These are phyloP conservation scores for Straminergon stramineum DNA, from an alignment of 225 moss, liverwort and hornwort genomes.

Conservation along the genomic window DNA sequence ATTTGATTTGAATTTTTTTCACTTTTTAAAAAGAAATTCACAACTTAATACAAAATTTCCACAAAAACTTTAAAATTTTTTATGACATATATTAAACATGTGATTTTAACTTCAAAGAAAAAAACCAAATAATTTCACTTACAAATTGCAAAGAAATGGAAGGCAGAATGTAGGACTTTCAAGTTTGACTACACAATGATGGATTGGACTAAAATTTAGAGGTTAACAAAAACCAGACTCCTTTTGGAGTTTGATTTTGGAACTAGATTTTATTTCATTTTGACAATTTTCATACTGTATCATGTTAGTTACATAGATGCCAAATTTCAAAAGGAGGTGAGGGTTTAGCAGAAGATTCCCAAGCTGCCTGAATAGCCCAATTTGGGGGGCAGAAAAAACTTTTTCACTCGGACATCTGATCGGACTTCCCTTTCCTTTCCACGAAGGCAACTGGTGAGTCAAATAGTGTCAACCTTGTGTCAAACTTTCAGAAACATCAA, in stretches of 20 bases:
- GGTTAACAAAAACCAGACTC: not conserved
- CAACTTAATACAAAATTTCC: not conserved
- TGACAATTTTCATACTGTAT: not conserved
- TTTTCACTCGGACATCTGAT: not conserved
- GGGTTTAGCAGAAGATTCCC: not conserved
- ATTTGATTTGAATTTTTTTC: too few species aligned
- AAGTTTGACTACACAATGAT: not conserved
- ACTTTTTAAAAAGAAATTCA: not conserved
- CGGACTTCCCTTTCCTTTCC: not conserved
- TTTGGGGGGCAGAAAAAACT: not conserved
- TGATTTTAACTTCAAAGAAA: not conserved
- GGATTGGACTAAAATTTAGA: not conserved
- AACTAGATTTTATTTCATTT: not conserved
- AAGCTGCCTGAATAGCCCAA: not conserved
- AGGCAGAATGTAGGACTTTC: not conserved
- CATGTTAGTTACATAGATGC: not conserved
- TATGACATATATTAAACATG: not conserved
- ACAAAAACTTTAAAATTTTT: not conserved
- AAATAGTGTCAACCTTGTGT: too few species aligned
- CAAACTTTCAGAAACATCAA: not conserved
- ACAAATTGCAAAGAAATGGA: not conserved
- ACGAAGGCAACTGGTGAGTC: too few species aligned
- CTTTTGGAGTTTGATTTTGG: not conserved
- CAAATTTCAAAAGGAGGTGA: not conserved
- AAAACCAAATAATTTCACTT: not conserved